phyloP scores from a whole-genome alignment of 345 rosid genomes.

The Arabis alpina region DNA sequence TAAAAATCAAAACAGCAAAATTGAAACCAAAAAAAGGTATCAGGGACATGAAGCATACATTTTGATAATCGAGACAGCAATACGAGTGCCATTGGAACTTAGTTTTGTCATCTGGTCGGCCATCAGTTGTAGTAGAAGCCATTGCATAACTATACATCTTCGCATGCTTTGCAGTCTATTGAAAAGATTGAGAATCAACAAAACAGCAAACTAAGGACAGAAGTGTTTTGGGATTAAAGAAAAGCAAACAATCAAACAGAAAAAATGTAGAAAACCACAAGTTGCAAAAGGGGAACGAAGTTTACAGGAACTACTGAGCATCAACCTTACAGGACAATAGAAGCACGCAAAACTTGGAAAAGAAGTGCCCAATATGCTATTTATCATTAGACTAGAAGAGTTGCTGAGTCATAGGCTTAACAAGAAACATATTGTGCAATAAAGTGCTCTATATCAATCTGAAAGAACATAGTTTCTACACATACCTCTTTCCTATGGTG shows the following conservation, averaged over 20 bases:
- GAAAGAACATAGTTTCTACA: conserved; percentile 21
- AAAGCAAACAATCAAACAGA: neutral
- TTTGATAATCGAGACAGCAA: conserved; percentile 89
- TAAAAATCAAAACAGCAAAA: conserved; percentile 14
- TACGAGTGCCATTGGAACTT: conserved; percentile 89
- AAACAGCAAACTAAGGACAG: neutral
- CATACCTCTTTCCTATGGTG: conserved; percentile 86
- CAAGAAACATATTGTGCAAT: neutral
- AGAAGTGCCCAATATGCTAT: neutral
- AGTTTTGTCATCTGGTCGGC: conserved; percentile 81
- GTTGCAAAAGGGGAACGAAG: neutral
- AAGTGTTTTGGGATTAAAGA: neutral
- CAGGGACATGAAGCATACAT: conserved; percentile 50
- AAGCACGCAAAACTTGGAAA: neutral
- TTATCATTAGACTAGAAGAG: conserved; percentile 3
- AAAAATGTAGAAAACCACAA: conserved; percentile 7
- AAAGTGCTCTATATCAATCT: neutral
- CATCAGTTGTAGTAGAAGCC: conserved; percentile 64
- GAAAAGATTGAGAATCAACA: conserved; percentile 28
- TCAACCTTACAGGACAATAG: neutral
- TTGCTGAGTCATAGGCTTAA: neutral
- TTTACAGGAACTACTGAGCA: neutral
- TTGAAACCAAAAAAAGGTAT: neutral
- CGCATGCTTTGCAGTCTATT: conserved; percentile 85
- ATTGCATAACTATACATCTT: conserved; percentile 81